These are phyloP conservation scores for Galeopsis tetrahit DNA, from an alignment of 257 asterid genomes.

Conservation along the genomic window DNA sequence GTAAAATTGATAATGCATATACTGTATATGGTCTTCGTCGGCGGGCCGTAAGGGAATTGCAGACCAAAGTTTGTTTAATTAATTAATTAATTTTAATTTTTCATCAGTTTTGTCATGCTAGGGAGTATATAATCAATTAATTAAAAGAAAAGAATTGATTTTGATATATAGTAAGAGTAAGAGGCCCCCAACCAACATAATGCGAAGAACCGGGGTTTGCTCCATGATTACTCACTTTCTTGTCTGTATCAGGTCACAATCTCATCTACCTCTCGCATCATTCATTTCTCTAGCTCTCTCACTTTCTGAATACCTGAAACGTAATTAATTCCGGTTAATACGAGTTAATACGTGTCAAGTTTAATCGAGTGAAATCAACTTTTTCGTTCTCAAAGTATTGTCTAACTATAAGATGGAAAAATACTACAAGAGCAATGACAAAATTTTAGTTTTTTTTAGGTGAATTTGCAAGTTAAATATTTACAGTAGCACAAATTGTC, in stretches of 20 bases:
- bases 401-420: too few relatives aligned
- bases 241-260: background rate
- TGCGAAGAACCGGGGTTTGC: conserved; percentile 41
- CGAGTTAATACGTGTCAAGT: too few relatives aligned
- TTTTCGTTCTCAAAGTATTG: too few relatives aligned
- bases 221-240: background rate
- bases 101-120: background rate
- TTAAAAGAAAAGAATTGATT: background rate
- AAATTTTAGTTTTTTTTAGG: too few relatives aligned
- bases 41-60: conserved; percentile 40
- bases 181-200: conserved; percentile 35
- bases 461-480: too few relatives aligned
- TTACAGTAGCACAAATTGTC: too few relatives aligned
- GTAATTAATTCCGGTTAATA: too few relatives aligned
- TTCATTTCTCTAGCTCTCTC: background rate
- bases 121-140: too few relatives aligned
- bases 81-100: background rate
- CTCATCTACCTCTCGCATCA: background rate
- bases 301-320: too few relatives aligned
- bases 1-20: background rate
- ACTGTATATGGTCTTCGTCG: conserved; percentile 36
- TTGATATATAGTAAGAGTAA: background rate
- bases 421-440: too few relatives aligned
- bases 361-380: too few relatives aligned
- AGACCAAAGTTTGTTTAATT: conserved; percentile 5